Percentiles rank a stretch among this genome's conserved stretches.
phyloP scores from a whole-genome alignment of 257 asterid species.

The Gentiana straminea region DNA sequence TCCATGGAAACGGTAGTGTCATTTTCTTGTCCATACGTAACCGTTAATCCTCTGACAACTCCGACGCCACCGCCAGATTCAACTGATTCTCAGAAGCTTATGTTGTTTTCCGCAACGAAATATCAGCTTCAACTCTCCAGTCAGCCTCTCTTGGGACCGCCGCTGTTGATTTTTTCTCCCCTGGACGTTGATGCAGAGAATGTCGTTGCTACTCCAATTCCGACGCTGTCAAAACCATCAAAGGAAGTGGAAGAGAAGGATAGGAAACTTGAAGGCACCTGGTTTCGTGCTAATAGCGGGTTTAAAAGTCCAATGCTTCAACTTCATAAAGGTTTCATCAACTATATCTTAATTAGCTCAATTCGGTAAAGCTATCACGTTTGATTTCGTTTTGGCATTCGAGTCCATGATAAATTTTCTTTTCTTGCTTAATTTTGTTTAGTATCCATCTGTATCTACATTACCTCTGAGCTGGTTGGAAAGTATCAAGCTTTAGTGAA shows the following conservation, averaged over 20 bases:
- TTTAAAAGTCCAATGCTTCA: constrained; percentile 84
- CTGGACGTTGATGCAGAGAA: constrained; percentile 45
- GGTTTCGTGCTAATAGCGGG: constrained; percentile 75
- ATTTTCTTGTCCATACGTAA: constrained; percentile 37
- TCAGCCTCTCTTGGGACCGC: constrained; percentile 41
- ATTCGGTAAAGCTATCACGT: background rate
- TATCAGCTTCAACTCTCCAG: constrained; percentile 26
- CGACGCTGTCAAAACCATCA: constrained; percentile 16
- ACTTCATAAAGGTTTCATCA: constrained; percentile 67
- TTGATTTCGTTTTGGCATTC: too few relatives aligned
- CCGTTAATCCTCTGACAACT: constrained; percentile 45
- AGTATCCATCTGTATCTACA: too few relatives aligned
- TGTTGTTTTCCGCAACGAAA: constrained; percentile 55
- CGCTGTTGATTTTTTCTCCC: constrained; percentile 68
- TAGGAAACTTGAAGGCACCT: constrained; percentile 65
- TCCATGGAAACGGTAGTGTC: constrained; percentile 26
- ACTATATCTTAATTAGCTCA: background rate
- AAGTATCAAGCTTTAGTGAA: too few relatives aligned
- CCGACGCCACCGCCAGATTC: constrained; percentile 17
- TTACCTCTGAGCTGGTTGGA: too few relatives aligned
- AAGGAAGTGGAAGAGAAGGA: constrained; percentile 11
- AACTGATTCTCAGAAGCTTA: constrained; percentile 34
- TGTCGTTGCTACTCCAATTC: constrained; percentile 8
- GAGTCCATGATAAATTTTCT: too few relatives aligned
- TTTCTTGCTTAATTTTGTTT: too few relatives aligned